Evolutionary conservation across 352 stramenopile genomes (phyloP), one percentile per base, ranked within the genome.

Genomic region (Pythium inflatum): DNA sequence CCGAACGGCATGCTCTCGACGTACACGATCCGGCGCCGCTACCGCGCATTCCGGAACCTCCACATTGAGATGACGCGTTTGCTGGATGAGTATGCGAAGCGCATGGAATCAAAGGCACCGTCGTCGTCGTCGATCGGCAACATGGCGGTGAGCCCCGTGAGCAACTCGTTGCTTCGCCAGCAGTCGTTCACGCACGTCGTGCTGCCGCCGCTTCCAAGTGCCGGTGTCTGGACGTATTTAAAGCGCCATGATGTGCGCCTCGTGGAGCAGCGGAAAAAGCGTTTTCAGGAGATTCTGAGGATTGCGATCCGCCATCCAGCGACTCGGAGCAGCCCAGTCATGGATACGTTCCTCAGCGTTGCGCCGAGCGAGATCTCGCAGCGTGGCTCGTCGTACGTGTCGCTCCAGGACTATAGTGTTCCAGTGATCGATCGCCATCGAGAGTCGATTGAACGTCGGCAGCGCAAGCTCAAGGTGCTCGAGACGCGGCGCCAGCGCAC

Each of bases 11-110:
- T 93, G 53, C 68, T 94, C 14, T 91, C 83, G 40, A 92, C 88
- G 5, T 95, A 95, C 80, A 95, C 88, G 6, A 95, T 95, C 71
- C 86, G 88, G 9, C 74, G 85, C 28, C 86, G 88, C 30, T 95
- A 91, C 72, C 80, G 81, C 24, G 86, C 83, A 14, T 95, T 95
- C 74, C 90, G 89, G 56, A 88, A 90, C 56, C 72, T 95, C 0
- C 77, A 95, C 77, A 80, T 71, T 13, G 80, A 93, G 64, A 80
- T 95, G 40, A 78, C 60, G 27, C 71, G 75, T 1, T 78, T 93
- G 49, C 76, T 95, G 41, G 68, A 73, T 11, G 74, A 78, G 50
- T 81, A 80, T 51, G 36, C 66, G 0, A 72, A 66, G 56, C 63
- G 43, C 12, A 50, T 54, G 1, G 25, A 70, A 1, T 36, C 45